phyloP scores from a whole-genome alignment of 1,139 yeast species.

The Arxiozyma heterogenica region DNA sequence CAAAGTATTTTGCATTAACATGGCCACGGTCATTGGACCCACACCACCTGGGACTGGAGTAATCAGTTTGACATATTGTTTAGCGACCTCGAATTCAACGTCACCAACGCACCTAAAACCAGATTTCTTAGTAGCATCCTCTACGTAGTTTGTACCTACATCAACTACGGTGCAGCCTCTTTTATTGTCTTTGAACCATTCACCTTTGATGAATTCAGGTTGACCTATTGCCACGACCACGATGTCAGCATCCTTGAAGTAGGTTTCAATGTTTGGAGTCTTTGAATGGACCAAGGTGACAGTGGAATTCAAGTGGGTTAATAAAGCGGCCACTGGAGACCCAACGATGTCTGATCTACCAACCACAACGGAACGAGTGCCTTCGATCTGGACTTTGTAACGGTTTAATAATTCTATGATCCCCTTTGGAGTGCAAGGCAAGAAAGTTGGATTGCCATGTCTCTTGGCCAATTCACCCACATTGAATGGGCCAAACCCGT shows the following conservation, averaged over 20 bases:
- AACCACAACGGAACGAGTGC: constrained; percentile 83
- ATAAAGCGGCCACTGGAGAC: constrained; percentile 76
- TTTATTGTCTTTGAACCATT: constrained; percentile 47
- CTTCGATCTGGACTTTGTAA: constrained; percentile 54
- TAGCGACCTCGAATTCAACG: constrained; percentile 56
- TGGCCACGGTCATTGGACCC: constrained; percentile 85
- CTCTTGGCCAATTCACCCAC: constrained; percentile 88
- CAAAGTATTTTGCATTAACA: constrained; percentile 62
- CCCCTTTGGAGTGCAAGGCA: constrained; percentile 97
- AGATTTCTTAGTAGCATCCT: constrained; percentile 52
- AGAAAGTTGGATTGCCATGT: constrained; percentile 74
- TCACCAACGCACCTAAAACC: constrained; percentile 69
- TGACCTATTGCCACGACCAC: constrained; percentile 72
- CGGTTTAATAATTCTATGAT: constrained; percentile 66
- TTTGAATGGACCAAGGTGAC: constrained; percentile 62
- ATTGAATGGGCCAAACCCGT: constrained; percentile 86
- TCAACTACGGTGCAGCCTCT: constrained; percentile 61
- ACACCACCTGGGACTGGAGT: constrained; percentile 89
- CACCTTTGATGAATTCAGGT: constrained; percentile 61
- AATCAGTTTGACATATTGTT: constrained; percentile 47
- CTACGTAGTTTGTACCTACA: constrained; percentile 70
- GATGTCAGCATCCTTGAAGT: constrained; percentile 61
- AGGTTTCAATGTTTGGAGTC: constrained; percentile 53
- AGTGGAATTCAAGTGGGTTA: constrained; percentile 76
- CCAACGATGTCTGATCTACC: constrained; percentile 98